Conservation (phyloP, 345 rosid genomes). For the Camelina neglecta region DNA sequence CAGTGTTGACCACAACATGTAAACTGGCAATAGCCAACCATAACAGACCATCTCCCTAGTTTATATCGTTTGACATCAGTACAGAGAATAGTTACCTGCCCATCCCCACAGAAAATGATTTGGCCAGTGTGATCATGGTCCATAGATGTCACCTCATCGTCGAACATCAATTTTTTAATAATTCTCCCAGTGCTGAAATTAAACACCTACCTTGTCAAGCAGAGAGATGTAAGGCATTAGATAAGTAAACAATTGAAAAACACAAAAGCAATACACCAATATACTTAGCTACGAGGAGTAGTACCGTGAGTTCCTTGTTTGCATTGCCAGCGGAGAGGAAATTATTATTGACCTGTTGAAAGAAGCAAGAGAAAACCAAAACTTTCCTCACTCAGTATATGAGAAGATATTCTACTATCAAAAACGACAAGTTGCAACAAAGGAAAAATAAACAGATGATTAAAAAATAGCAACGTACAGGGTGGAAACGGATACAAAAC, state of each 20-base stretch:
- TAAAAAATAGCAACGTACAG: constrained; percentile 59
- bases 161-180: constrained; percentile 61
- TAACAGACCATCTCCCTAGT: constrained; percentile 7
- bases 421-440: not conserved
- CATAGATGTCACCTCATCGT: constrained; percentile 82
- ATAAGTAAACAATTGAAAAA: constrained; percentile 15
- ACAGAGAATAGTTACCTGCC: constrained; percentile 54
- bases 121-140: constrained; percentile 99
- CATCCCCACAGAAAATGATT: constrained; percentile 93
- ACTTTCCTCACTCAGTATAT: constrained; percentile 10
- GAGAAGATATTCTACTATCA: constrained; percentile 1
- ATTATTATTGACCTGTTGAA: constrained; percentile 91
- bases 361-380: constrained; percentile 19
- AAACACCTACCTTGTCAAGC: constrained; percentile 62
- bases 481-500: constrained; percentile 92
- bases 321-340: constrained; percentile 91
- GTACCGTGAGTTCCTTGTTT: constrained; percentile 85
- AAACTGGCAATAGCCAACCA: constrained; percentile 7
- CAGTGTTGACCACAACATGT: constrained; percentile 1
- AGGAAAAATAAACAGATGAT: not conserved
- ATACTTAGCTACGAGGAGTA: constrained; percentile 34
- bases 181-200: constrained; percentile 99
- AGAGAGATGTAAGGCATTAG: constrained; percentile 32
- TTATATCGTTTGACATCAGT: constrained; percentile 1
- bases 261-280: constrained; percentile 19